Conservation (phyloP, 208 protist species). For the Acanthamoeba rhysodes region DNA sequence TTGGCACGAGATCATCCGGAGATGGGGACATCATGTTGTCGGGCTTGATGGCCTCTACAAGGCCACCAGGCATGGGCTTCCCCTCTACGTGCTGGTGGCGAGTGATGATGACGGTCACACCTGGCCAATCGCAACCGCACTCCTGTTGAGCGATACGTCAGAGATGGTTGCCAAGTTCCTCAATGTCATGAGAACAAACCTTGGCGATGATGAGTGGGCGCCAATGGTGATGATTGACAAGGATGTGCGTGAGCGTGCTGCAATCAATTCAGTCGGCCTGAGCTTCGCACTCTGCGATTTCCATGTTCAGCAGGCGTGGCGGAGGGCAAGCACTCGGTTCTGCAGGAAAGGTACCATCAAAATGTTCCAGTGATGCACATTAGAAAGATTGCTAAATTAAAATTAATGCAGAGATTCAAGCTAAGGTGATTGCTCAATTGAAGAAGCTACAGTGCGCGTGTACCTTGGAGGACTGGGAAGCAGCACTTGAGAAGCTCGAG, state of each 20-base stretch:
- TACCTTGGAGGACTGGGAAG: not conserved
- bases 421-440: not conserved
- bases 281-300: not conserved
- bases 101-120: not conserved
- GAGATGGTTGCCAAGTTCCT: constrained; percentile 9
- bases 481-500: not conserved
- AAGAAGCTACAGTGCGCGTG: not conserved
- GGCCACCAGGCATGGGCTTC: not conserved
- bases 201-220: not conserved
- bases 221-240: not conserved
- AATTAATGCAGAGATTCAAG: not conserved
- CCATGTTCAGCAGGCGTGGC: not conserved
- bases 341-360: constrained; percentile 10
- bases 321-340: not conserved
- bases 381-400: not conserved
- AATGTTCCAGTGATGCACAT: not conserved
- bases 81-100: not conserved
- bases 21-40: not conserved
- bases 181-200: not conserved
- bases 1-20: not conserved
- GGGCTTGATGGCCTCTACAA: constrained; percentile 27
- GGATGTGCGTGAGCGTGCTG: not conserved
- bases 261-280: not conserved
- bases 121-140: not conserved
- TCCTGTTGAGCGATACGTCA: not conserved